Base-by-base conservation (phyloP, 345 rosid species). In the Alliaria petiolata region DNA sequence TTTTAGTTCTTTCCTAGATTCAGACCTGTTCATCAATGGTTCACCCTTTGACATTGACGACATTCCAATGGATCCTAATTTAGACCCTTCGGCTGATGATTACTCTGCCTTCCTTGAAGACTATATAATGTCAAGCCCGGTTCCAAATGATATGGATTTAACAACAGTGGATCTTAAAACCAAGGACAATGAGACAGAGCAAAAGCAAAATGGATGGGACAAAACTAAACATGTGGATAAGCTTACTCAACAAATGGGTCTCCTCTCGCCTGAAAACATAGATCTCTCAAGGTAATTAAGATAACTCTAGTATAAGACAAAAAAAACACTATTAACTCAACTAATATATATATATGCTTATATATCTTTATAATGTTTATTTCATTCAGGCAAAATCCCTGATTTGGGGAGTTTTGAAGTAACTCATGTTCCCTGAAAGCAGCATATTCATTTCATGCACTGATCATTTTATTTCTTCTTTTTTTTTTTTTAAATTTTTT, bases 171-270 rank as follows among this genome's bases (percentile, higher is more conserved):
- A 86, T 22, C 77, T 5, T 58, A 26, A 60, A 67, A 28, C 61
- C 22, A 59, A 65, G 38, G 87, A 60, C 36, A 79, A 62, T 12
- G 84, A 76, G 62, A 57, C 56, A 55, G 80, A 72, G 79, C 56
- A 42, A 34, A 62, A 8, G 19, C 87, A 79, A 56, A 82, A 82
- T 33, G 83, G 76, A 64, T 83, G 90, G 90, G 81, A 76, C 67
- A 81, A 79, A 49, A 36, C 72, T 19, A 77, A 81, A 73, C 81
- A 79, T 69, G 58, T 92, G 89, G 86, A 88, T 79, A 79, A 87
- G 60, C 91, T 92, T 13, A 88, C 97, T 4, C 92, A 85, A 71
- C 91, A 87, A 78, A 88, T 95, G 98, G 91, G 83, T 53, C 96
- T 80, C 76, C 88, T 92, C 63, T 55, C 86, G 14, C 83, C 99